phyloP scores from a whole-genome alignment of 257 asterid species.

The Solanum infundibuliforme region DNA sequence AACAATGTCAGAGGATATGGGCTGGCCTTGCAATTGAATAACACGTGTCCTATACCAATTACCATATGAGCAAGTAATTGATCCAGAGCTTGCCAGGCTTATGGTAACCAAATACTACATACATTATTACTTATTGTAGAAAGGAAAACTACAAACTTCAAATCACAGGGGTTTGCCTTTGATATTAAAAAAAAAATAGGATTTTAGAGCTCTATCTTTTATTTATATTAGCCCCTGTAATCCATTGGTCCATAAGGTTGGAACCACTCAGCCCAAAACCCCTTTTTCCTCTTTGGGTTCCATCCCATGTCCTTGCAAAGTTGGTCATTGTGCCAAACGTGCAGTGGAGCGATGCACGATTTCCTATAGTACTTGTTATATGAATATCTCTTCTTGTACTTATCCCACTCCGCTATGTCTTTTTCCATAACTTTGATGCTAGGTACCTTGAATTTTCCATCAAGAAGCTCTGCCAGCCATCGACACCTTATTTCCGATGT shows the following conservation, averaged over 20 bases:
- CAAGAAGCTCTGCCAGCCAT: slow-evolving; percentile 38
- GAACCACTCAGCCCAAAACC: slow-evolving; percentile 29
- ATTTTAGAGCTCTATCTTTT: background rate
- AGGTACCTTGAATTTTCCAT: slow-evolving; percentile 35
- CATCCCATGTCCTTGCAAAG: slow-evolving; percentile 47
- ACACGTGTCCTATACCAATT: too few species aligned
- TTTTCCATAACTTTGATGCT: slow-evolving; percentile 33
- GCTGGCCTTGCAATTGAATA: too few species aligned
- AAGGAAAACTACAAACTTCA: background rate
- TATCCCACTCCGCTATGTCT: background rate
- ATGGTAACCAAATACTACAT: too few species aligned
- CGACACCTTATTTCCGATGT: slow-evolving; percentile 14
- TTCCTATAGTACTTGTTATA: slow-evolving; percentile 21
- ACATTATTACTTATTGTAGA: background rate
- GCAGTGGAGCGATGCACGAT: slow-evolving; percentile 24
- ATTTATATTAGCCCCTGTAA: slow-evolving; percentile 2
- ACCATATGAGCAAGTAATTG: too few species aligned
- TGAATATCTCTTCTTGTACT: slow-evolving; percentile 22
- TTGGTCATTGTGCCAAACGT: slow-evolving; percentile 43
- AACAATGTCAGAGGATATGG: too few species aligned
- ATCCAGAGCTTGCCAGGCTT: too few species aligned
- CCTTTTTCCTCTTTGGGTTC: slow-evolving; percentile 30
- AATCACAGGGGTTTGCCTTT: background rate
- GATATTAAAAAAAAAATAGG: background rate
- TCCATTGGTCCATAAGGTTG: slow-evolving; percentile 42